Evolutionary conservation across 1,284 basidiomycete species (phyloP).

Genomic region (Cutaneotrichosporon curvatum): DNA sequence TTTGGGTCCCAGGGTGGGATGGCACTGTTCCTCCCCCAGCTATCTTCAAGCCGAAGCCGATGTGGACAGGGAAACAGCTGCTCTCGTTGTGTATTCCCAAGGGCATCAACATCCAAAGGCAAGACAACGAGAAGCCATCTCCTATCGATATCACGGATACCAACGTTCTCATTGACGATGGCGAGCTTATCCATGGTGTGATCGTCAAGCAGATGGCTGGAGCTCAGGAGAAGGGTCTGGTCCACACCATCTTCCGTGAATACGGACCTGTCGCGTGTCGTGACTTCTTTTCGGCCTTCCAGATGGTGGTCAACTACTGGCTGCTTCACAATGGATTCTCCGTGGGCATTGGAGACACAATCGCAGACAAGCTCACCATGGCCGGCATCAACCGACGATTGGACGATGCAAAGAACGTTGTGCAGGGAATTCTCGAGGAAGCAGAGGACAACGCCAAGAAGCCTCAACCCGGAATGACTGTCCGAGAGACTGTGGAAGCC

Average conservation of each 20-base stretch:
- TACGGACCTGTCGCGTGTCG: slow-evolving; percentile 91
- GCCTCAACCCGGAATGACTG: slow-evolving; percentile 92
- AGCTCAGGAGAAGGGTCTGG: slow-evolving; percentile 84
- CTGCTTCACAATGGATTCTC: slow-evolving; percentile 98
- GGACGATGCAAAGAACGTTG: slow-evolving; percentile 68
- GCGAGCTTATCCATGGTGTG: slow-evolving; percentile 89
- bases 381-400: slow-evolving; percentile 77
- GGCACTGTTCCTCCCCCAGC: slow-evolving; percentile 85
- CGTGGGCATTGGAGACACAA: slow-evolving; percentile 98
- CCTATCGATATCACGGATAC: slow-evolving; percentile 81
- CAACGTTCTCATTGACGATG: slow-evolving; percentile 94
- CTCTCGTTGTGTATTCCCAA: slow-evolving; percentile 87
- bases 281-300: slow-evolving; percentile 85
- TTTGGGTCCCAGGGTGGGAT: slow-evolving; percentile 98
- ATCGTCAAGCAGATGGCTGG: slow-evolving; percentile 99
- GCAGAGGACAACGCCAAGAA: slow-evolving; percentile 78
- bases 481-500: slow-evolving; percentile 96
- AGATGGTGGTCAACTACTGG: slow-evolving; percentile 97
- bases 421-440: slow-evolving; percentile 63
- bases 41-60: slow-evolving; percentile 90
- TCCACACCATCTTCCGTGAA: slow-evolving; percentile 97
- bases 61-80: slow-evolving; percentile 98
- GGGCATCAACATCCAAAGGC: slow-evolving; percentile 80
- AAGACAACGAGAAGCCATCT: slow-evolving; percentile 69
- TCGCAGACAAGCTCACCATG: slow-evolving; percentile 87